These are phyloP conservation scores for Fusarium sublunatum DNA, from an alignment of 2,329 filamentous ascomycete genomes.

Conservation along the genomic window DNA sequence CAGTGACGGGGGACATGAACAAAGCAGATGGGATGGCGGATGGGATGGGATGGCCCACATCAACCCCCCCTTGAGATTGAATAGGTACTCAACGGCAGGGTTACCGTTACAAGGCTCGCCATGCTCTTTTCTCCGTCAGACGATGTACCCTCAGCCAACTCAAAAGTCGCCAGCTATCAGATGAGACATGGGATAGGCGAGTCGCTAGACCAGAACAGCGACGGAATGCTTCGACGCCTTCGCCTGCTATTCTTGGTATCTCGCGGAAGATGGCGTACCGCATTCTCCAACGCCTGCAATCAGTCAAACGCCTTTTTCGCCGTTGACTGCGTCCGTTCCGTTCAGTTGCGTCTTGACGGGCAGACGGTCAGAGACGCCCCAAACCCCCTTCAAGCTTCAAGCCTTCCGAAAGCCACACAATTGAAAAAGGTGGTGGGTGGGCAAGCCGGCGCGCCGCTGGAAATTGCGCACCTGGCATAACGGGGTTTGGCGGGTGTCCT, in stretches of 20 bases:
- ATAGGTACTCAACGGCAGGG: constrained; percentile 29
- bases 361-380: constrained; percentile 29
- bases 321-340: constrained; percentile 24
- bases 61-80: constrained; percentile 20
- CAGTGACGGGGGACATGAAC: constrained; percentile 16
- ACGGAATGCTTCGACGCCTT: constrained; percentile 29
- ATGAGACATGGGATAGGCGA: constrained; percentile 27
- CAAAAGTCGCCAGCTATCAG: constrained; percentile 32
- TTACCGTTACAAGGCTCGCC: constrained; percentile 22
- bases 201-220: constrained; percentile 22
- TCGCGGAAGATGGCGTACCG: constrained; percentile 19
- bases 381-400: constrained; percentile 17
- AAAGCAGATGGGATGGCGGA: constrained; percentile 36
- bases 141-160: constrained; percentile 20
- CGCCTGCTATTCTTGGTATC: constrained; percentile 8
- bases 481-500: constrained; percentile 25
- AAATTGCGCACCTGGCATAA: constrained; percentile 42
- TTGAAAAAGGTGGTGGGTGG: constrained; percentile 25
- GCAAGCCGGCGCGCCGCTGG: too few relatives aligned
- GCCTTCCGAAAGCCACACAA: constrained; percentile 19
- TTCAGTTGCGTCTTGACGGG: constrained; percentile 23
- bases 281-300: constrained; percentile 23
- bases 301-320: constrained; percentile 13
- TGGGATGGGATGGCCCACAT: too few relatives aligned
- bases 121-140: constrained; percentile 2